Percentiles rank a stretch among this genome's conserved stretches.
Evolutionary conservation across 2,329 filamentous ascomycete species (phyloP).

Genomic region (Capronia epimyces): DNA sequence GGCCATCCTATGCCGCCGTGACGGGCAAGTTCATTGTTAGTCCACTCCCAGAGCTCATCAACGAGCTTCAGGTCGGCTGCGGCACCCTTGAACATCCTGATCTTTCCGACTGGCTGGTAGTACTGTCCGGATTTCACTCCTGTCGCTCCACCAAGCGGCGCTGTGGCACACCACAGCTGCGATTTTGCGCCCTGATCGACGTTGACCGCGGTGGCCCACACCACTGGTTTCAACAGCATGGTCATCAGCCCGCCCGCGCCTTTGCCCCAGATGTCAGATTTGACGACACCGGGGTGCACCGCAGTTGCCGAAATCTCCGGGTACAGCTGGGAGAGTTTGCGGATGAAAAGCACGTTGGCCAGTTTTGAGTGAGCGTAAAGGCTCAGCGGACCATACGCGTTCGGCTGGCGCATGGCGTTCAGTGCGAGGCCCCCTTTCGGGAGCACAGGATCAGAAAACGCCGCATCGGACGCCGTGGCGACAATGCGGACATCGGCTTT

Average conservation of each 20-base stretch:
- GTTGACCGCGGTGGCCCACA: neutral
- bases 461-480: slow-evolving; percentile 26
- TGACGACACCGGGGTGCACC: slow-evolving; percentile 40
- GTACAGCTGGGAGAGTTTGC: slow-evolving; percentile 40
- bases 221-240: slow-evolving; percentile 2
- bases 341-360: slow-evolving; percentile 46
- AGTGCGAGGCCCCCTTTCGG: too few relatives aligned
- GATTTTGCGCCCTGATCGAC: slow-evolving; percentile 38
- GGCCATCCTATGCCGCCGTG: too few relatives aligned
- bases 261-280: slow-evolving; percentile 5
- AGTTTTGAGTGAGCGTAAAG: slow-evolving; percentile 50
- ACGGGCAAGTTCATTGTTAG: slow-evolving; percentile 32
- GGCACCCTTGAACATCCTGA: slow-evolving; percentile 32
- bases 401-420: slow-evolving; percentile 4
- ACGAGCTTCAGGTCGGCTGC: slow-evolving; percentile 34
- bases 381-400: neutral
- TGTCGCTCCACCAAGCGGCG: slow-evolving; percentile 4
- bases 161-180: slow-evolving; percentile 42
- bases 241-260: neutral
- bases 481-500: slow-evolving; percentile 28
- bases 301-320: slow-evolving; percentile 44
- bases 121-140: slow-evolving; percentile 37
- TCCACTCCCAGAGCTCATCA: slow-evolving; percentile 42
- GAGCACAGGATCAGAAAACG: slow-evolving; percentile 24
- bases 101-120: slow-evolving; percentile 39